Evolutionary conservation across 2,329 filamentous ascomycete genomes (phyloP), one percentile per base, ranked within the genome.

Genomic region (Alternaria sp.): DNA sequence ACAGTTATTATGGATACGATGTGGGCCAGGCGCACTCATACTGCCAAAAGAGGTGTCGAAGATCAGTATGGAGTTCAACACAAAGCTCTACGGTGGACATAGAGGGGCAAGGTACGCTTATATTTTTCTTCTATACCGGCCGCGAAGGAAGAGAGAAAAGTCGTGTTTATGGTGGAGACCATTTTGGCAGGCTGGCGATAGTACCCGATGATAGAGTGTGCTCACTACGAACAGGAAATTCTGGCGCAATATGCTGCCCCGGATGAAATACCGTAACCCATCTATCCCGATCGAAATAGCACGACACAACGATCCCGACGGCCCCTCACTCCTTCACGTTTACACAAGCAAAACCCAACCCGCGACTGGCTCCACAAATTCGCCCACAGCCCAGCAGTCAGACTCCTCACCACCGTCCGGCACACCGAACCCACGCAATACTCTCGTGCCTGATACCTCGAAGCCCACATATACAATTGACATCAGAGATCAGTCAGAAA

Each of bases 191-290:
- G 24, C 24, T 48, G 30, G 32, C 11, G 18, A 34, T n/a, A 16
- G 18, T 56, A 30, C 11, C 11, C 12, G 26, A n/a, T 26, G 30
- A 20, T 26, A 24, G 32, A 6, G 3, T 34, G 41, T n/a, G 51
- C 54, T 60, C 22, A 59, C 47, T 18, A 43, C 3, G 9, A 30
- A 42, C 66, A 96, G 94, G 74, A 92, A 92, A 82, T 97, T 99
- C 86, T 97, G 93, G 92, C 88, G 87, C 65, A 84, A 89, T 62
- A 90, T 89, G 76, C 88, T 98, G 48, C 92, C 92, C 22, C 88
- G 92, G 58, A 84, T 99, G 68, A 97, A 99, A 85, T 99, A 89
- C 82, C 91, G 96, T 85, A 99, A 99, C 78, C 95, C 95, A 0
- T 82, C 88, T 12, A 79, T 97, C 46, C 88, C 90, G 43, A 96